Base-by-base conservation (phyloP, 2,329 filamentous ascomycete species). In the Fusarium gaditjirri region DNA sequence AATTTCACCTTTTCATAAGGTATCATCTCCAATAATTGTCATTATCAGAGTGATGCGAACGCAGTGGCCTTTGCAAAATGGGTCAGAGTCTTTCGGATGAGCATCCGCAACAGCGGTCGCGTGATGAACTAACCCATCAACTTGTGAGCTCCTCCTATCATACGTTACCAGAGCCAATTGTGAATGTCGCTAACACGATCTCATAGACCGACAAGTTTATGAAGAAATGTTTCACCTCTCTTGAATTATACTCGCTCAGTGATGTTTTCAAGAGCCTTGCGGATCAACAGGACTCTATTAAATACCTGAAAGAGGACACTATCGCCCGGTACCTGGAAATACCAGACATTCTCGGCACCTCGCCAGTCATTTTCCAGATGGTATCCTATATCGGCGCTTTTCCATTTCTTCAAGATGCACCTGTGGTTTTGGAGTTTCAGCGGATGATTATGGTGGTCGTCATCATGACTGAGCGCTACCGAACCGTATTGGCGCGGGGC, bases 201-300 rank as follows among this genome's bases (percentile, higher is more conserved):
- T 9, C 27, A 50, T 47, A 92, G 90, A 89, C 89, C 71, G 81
- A 84, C 61, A 87, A 83, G 74, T 94, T 94, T 78, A 91, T 89
- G 61, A 87, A 89, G 65, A 91, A 90, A 76, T 93, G 90, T 81
- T 94, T 92, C 81, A 90, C 90, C 2, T 86, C 90, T 3, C 85
- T 94, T 61, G 92, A 94, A 80, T 83, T 93, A 35, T 93, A 92
- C 81, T 93, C 89, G 36, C 89, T 93, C 81, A 91, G 90, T 75
- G 89, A 93, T 78, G 91, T 93, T 76, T 94, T 94, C 83, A 87
- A 86, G 65, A 88, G 86, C 63, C 89, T 94, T 25, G 90, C 92
- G 71, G 91, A 94, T 74, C 81, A 86, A 21, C 86, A 92, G 76
- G 88, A 86, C 53, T 83, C 85, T 46, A 82, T 93, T 50, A 85